These are phyloP conservation scores for Suhomyces tanzawaensis DNA, from an alignment of 805 yeast genomes.

Conservation along the genomic window DNA sequence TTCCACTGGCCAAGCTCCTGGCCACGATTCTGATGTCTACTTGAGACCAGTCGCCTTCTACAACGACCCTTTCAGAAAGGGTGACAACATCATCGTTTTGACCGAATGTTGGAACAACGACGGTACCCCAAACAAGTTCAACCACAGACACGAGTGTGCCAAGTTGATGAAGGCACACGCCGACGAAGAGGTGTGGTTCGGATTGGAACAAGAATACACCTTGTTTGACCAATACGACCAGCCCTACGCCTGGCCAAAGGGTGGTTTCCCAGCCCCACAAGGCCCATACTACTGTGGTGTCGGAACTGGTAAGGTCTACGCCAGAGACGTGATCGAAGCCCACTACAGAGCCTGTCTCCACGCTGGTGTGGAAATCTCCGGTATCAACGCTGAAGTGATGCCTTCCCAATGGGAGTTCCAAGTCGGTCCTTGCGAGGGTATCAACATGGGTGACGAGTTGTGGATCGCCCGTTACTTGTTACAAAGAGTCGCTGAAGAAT, in stretches of 20 bases:
- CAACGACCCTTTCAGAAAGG: slow-evolving; percentile 97
- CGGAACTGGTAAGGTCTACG: slow-evolving; percentile 96
- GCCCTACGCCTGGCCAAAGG: slow-evolving; percentile 98
- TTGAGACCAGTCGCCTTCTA: slow-evolving; percentile 93
- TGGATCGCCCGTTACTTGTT: slow-evolving; percentile 94
- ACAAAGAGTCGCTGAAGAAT: slow-evolving; percentile 96
- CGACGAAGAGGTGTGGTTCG: slow-evolving; percentile 89
- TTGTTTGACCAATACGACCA: slow-evolving; percentile 86
- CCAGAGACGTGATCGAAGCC: slow-evolving; percentile 97
- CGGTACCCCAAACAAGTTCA: slow-evolving; percentile 97
- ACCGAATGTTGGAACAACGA: slow-evolving; percentile 98
- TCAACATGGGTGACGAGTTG: slow-evolving; percentile 94
- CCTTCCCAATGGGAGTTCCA: slow-evolving; percentile 99
- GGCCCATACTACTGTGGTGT: slow-evolving; percentile 99
- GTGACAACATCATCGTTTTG: slow-evolving; percentile 92
- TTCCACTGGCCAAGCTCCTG: slow-evolving; percentile 98
- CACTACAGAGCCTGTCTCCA: slow-evolving; percentile 97
- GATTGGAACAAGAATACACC: slow-evolving; percentile 98
- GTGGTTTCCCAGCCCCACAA: slow-evolving; percentile 99
- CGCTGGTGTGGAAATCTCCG: slow-evolving; percentile 87
- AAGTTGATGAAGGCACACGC: slow-evolving; percentile 92
- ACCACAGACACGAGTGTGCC: slow-evolving; percentile 97
- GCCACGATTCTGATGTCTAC: slow-evolving; percentile 92
- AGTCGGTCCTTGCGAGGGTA: slow-evolving; percentile 97
- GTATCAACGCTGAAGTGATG: slow-evolving; percentile 99